phyloP scores from a whole-genome alignment of 1,139 yeast species.

The Meyerozyma carpophila region DNA sequence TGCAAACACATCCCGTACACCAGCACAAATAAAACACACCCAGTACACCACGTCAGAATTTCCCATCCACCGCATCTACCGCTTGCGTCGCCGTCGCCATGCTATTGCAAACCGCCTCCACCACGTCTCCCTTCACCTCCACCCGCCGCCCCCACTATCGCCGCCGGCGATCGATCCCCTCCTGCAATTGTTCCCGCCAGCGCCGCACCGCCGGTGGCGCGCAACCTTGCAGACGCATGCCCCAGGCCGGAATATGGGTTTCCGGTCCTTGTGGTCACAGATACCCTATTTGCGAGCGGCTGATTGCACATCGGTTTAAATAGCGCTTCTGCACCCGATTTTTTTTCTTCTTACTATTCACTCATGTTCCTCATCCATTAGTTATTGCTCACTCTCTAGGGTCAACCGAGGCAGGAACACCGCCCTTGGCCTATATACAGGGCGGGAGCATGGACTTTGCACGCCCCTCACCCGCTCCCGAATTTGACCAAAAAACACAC shows the following conservation, averaged over 20 bases:
- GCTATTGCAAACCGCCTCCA: too few relatives aligned
- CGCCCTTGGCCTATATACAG: background rate
- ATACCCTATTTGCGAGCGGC: background rate
- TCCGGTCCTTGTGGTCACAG: background rate
- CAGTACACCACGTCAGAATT: too few relatives aligned
- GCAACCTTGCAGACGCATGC: constrained; percentile 1
- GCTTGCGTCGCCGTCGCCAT: too few relatives aligned
- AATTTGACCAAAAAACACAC: constrained; percentile 1
- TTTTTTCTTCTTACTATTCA: too few relatives aligned
- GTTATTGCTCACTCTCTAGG: background rate
- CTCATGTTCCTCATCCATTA: too few relatives aligned
- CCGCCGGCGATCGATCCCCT: background rate
- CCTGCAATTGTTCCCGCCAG: background rate
- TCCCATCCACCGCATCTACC: too few relatives aligned
- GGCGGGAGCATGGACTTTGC: background rate
- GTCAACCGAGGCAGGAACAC: background rate
- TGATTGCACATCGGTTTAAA: background rate
- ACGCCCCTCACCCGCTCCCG: background rate
- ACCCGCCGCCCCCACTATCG: too few relatives aligned
- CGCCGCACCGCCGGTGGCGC: background rate
- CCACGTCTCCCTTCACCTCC: too few relatives aligned
- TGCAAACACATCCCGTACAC: background rate
- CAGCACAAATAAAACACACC: background rate
- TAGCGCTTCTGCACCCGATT: background rate
- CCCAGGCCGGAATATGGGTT: background rate